Base-by-base conservation (phyloP, 345 rosid species). In the Arabis hirsuta region DNA sequence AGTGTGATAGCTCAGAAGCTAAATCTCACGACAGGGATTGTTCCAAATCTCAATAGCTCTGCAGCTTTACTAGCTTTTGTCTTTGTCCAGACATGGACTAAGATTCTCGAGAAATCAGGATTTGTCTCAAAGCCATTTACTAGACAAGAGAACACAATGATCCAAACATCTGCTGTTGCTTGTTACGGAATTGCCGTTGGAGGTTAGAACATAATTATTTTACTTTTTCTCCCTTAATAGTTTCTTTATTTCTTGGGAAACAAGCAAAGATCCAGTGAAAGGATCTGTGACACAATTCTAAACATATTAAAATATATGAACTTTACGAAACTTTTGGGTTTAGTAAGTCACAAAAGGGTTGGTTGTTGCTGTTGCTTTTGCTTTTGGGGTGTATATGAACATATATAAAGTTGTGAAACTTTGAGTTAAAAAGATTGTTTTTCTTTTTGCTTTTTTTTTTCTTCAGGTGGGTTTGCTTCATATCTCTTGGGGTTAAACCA, bases 91-190 rank as follows among this genome's bases (percentile, higher is more conserved):
- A 78, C 96, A 55, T 90, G 98, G 98, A 90, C 97, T 2, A 84
- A 86, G 79, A 22, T 85, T 62, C 86, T 90, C 68, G 81, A 83
- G 24, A 89, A 82, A 76, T 85, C 85, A 22, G 98, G 98, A 20
- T 84, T 67, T 55, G 78, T 81, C 2, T 22, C 88, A 0, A 87
- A 81, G 36, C 98, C 98, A 6, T 93, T 93, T 77, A 93, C 96
- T 3, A 76, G 88, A 39, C 98, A 93, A 80, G 98, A 93, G 81
- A 93, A 93, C 62, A 89, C 94, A 3, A 90, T 93, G 94, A 93
- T 90, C 51, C 98, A 93, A 73, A 93, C 98, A 11, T 90, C 97
- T 75, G 94, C 92, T 2, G 97, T 87, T 69, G 98, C 98, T 46
- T 93, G 98, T 75, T 93, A 86, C 41, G 92, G 97, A 85, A 85